A percentile compares a stretch with the other conserved stretches of the same genome.
Evolutionary conservation across 305 asterid genomes (phyloP).

Genomic region (Coffea humblotiana): DNA sequence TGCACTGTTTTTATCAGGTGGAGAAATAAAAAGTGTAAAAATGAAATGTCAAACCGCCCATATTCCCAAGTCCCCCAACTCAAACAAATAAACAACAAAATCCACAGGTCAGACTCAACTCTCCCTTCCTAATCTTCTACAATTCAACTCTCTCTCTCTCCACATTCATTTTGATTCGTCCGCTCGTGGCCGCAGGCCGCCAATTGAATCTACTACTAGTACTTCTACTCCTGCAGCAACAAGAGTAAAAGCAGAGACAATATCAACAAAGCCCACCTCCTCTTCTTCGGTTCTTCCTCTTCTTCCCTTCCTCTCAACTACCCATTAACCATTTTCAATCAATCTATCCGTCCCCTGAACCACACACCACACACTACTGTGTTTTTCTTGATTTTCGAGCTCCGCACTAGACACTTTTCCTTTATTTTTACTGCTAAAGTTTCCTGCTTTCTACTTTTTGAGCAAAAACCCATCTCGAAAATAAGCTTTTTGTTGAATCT

Average conservation of each 20-base stretch:
- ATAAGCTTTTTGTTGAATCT: conserved; percentile 15
- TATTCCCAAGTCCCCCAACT: not conserved
- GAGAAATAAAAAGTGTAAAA: not conserved
- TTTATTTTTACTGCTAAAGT: not conserved
- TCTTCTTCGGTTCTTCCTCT: not conserved
- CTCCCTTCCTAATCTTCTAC: not conserved
- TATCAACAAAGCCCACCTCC: not conserved
- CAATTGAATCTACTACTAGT: not conserved
- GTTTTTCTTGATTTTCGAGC: conserved; percentile 42
- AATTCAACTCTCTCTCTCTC: conserved; percentile 9
- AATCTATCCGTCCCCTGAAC: not conserved
- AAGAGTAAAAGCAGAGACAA: conserved; percentile 26
- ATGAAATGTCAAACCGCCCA: conserved; percentile 35
- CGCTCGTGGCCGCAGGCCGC: conserved; percentile 21
- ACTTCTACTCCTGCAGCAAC: conserved; percentile 11
- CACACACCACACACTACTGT: not conserved
- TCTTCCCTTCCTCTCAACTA: not conserved
- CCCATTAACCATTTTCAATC: not conserved
- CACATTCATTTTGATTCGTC: conserved; percentile 32
- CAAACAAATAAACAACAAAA: conserved; percentile 33
- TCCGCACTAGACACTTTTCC: conserved; percentile 3
- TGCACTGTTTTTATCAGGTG: not conserved
- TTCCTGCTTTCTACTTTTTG: conserved; percentile 17
- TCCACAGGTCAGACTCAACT: conserved; percentile 52
- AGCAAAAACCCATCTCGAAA: conserved; percentile 26